Conservation (phyloP, 176 grass and related monocot species). For the Oryza officinalis region DNA sequence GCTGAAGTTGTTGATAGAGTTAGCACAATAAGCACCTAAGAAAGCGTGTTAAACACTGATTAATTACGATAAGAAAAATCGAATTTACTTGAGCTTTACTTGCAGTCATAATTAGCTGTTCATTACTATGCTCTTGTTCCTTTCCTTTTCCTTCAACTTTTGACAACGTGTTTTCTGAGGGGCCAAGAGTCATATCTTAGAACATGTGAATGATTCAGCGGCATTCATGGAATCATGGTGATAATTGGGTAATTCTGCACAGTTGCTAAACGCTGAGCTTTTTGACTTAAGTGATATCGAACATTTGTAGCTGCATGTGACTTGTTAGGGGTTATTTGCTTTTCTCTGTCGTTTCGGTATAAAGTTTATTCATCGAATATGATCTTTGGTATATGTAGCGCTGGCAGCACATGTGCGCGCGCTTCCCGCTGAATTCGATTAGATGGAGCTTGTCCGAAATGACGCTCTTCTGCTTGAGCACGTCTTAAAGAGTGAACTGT, state of each 20-base stretch:
- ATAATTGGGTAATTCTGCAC: neutral
- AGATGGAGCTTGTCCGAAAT: neutral
- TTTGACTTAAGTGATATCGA: neutral
- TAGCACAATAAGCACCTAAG: neutral
- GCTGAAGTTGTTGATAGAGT: neutral
- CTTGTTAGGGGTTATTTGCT: neutral
- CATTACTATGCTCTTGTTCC: neutral
- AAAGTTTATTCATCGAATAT: slow-evolving; percentile 26
- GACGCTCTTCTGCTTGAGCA: neutral
- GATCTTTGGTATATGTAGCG: neutral
- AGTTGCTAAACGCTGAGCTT: neutral
- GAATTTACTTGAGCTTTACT: neutral
- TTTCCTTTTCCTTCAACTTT: neutral
- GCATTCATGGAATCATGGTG: neutral
- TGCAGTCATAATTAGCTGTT: neutral
- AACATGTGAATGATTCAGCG: slow-evolving; percentile 17
- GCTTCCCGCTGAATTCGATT: neutral
- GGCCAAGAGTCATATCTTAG: slow-evolving; percentile 8
- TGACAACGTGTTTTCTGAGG: neutral
- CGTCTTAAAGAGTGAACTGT: neutral
- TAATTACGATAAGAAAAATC: neutral
- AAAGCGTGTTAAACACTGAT: no score
- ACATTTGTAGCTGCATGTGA: slow-evolving; percentile 1
- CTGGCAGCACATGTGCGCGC: slow-evolving; percentile 7
- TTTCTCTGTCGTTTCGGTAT: neutral